Evolutionary conservation across 2,329 filamentous ascomycete species (phyloP).

Genomic region (Fusarium mangiferae): DNA sequence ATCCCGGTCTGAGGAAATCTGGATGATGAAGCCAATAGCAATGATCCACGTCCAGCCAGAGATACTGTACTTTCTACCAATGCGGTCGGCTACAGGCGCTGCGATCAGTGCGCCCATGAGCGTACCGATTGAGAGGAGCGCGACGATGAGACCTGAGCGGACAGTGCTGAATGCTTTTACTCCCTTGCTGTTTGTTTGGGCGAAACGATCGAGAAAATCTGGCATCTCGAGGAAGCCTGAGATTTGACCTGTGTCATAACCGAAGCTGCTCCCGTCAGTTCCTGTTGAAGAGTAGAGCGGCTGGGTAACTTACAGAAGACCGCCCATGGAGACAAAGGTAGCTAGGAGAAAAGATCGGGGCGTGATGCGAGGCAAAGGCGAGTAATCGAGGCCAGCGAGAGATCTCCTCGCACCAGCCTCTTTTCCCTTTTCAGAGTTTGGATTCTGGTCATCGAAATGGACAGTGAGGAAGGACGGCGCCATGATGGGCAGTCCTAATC

Average conservation of each 20-base stretch:
- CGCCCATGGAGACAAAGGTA: slow-evolving; percentile 57
- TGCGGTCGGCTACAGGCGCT: slow-evolving; percentile 71
- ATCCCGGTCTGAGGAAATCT: slow-evolving; percentile 63
- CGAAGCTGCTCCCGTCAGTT: slow-evolving; percentile 43
- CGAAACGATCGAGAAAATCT: slow-evolving; percentile 65
- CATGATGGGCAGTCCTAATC: slow-evolving; percentile 25
- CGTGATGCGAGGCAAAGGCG: slow-evolving; percentile 54
- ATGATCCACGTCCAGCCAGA: slow-evolving; percentile 69
- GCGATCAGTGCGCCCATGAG: slow-evolving; percentile 68
- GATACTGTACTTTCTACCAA: slow-evolving; percentile 73
- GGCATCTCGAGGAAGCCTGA: slow-evolving; percentile 68
- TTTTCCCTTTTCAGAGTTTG: slow-evolving; percentile 50
- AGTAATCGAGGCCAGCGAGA: slow-evolving; percentile 56
- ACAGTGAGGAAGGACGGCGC: slow-evolving; percentile 43
- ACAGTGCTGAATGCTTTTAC: slow-evolving; percentile 60
- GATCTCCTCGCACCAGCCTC: slow-evolving; percentile 46
- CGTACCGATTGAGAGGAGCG: slow-evolving; percentile 67
- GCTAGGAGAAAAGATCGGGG: slow-evolving; percentile 52
- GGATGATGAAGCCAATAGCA: slow-evolving; percentile 73
- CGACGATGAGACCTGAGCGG: slow-evolving; percentile 68
- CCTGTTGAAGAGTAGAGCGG: too few species aligned
- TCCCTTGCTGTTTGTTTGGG: slow-evolving; percentile 52
- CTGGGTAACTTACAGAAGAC: slow-evolving; percentile 51
- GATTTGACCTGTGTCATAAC: slow-evolving; percentile 65
- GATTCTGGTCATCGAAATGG: slow-evolving; percentile 56